Base-by-base conservation (phyloP, 1,139 yeast genomes). In the Trichomonascaceae sp. region DNA sequence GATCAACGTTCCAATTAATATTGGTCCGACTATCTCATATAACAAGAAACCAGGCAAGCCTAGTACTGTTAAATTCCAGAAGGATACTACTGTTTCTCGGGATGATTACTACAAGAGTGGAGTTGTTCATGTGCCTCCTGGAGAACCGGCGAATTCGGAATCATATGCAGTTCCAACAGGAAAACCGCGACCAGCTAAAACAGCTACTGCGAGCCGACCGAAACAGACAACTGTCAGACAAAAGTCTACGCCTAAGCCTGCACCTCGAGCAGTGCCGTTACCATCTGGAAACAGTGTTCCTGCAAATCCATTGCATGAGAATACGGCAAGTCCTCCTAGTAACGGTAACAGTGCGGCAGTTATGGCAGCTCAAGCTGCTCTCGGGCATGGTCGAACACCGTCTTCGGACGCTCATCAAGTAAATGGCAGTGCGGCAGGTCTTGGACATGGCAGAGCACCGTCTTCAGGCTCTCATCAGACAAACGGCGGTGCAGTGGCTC, bases 41-140 rank as follows among this genome's bases (percentile, higher is more conserved):
- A 88, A 85, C 70, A 95, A 93, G 78, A 93, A 91, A 67, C 90
- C 97, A 0, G 96, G 96, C 2, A 74, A 74, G 65, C 74, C 79
- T 57, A 93, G 89, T 57, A 70, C 80, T 3, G 85, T 95, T 59
- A 91, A 87, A 68, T 82, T 86, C 63, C 81, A 77, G 49, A 68
- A 76, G 48, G 85, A 84, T 53, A 76, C 74, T 39, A 71, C 82
- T 9, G 84, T 86, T 1, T 70, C 67, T 10, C 67, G 79, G 58
- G 78, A 87, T 48, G 99, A 93, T 69, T 58, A 73, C 12, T 95
- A 95, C 73, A 95, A 93, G 73, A 88, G 96, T 3, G 89, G 96
- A 60, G 82, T 89, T 0, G 93, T 95, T 30, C 83, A 82, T 43
- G 96, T 89, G 13, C 81, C 83, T 47, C 81, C 81, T 47, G 99